Evolutionary conservation across 495 filamentous ascomycete species (phyloP).

Genomic region (Tetracladium marchalianum): DNA sequence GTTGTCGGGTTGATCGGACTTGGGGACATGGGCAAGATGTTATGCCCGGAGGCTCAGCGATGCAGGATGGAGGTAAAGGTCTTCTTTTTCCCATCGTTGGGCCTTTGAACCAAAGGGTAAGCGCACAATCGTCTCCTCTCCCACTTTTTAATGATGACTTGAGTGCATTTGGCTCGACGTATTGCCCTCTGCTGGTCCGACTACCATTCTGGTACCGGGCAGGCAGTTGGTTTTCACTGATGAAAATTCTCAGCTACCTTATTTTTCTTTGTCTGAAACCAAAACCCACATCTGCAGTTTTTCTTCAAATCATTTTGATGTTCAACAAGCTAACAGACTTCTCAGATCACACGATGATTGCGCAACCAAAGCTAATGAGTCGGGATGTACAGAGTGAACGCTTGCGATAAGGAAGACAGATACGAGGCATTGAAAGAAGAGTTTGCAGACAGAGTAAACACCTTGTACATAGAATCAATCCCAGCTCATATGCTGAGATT

Average conservation of each 20-base stretch:
- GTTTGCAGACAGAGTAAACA: slow-evolving; percentile 59
- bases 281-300: slow-evolving; percentile 1
- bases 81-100: slow-evolving; percentile 17
- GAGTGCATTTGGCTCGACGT: slow-evolving; percentile 99
- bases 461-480: slow-evolving; percentile 23
- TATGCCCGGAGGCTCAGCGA: slow-evolving; percentile 74
- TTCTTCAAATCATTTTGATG: not conserved
- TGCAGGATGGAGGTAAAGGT: slow-evolving; percentile 87
- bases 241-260: slow-evolving; percentile 98
- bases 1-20: slow-evolving; percentile 92
- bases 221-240: slow-evolving; percentile 55
- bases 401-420: slow-evolving; percentile 83
- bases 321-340: slow-evolving; percentile 10
- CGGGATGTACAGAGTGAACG: slow-evolving; percentile 61
- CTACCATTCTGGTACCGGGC: slow-evolving; percentile 23
- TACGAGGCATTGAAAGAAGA: slow-evolving; percentile 67
- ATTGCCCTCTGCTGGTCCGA: slow-evolving; percentile 42
- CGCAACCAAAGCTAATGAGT: slow-evolving; percentile 9
- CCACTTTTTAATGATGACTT: slow-evolving; percentile 75
- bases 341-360: slow-evolving; percentile 1
- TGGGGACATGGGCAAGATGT: slow-evolving; percentile 99
- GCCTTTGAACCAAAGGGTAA: slow-evolving; percentile 15
- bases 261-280: slow-evolving; percentile 72
- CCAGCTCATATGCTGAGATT: slow-evolving; percentile 44
- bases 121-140: slow-evolving; percentile 12